Conservation (phyloP, 2,329 filamentous ascomycete species). For the Stenocarpella maydis region DNA sequence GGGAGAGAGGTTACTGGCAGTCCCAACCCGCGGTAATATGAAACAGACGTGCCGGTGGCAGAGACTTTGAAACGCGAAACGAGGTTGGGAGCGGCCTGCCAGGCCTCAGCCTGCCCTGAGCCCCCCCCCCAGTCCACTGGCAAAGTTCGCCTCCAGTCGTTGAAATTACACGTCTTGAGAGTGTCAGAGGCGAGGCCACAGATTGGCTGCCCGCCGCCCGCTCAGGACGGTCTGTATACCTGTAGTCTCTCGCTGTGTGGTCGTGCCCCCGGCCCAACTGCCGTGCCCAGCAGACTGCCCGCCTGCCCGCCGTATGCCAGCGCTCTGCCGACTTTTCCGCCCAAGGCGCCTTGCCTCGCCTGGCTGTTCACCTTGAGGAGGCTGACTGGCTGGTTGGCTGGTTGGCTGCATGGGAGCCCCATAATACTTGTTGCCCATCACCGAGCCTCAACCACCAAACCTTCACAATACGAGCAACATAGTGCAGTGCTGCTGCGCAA, state of each 20-base stretch:
- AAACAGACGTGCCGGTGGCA: constrained; percentile 15
- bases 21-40: constrained; percentile 12
- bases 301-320: too few species aligned
- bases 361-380: background rate
- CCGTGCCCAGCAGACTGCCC: too few species aligned
- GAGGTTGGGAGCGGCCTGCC: background rate
- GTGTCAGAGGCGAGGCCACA: background rate
- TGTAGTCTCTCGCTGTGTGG: too few species aligned
- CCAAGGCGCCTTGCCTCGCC: too few species aligned
- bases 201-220: background rate
- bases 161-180: background rate
- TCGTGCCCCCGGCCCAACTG: too few species aligned
- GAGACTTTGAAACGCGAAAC: constrained; percentile 18
- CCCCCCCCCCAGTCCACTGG: background rate
- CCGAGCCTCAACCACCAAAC: background rate
- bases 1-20: background rate
- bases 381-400: too few species aligned
- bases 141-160: background rate
- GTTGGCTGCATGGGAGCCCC: background rate
- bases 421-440: background rate
- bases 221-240: background rate
- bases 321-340: too few species aligned
- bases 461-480: background rate
- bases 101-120: constrained; percentile 4
- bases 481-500: background rate